Percentiles rank a stretch among this genome's conserved stretches.
Evolutionary conservation across 768 basidiomycete species (phyloP).

Genomic region (Megacollybia marginata): DNA sequence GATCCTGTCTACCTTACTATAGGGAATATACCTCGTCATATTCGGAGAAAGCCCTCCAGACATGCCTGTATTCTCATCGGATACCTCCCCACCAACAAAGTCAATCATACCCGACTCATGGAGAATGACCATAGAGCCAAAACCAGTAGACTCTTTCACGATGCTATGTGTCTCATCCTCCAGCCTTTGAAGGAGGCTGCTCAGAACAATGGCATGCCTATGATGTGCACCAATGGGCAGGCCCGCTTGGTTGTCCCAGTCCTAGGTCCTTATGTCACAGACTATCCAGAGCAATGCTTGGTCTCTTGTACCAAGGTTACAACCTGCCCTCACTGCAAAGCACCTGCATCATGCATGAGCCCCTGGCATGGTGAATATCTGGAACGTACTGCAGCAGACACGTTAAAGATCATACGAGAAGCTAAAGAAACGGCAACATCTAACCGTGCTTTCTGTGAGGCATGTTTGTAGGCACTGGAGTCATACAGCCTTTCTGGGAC

Average conservation of each 20-base stretch:
- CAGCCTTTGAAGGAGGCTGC: conserved; percentile 18
- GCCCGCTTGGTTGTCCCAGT: conserved; percentile 19
- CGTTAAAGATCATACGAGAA: no score
- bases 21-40: neutral
- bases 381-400: no score
- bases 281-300: conserved; percentile 29
- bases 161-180: conserved; percentile 24
- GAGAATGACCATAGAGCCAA: conserved; percentile 2
- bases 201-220: conserved; percentile 18
- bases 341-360: no score
- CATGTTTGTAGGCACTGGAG: no score
- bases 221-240: conserved; percentile 22
- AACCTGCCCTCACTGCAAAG: no score
- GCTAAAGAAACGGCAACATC: no score
- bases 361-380: no score
- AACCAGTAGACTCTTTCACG: conserved; percentile 27
- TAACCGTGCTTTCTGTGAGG: no score
- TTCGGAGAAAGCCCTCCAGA: conserved; percentile 5
- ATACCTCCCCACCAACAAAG: conserved; percentile 11
- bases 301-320: no score
- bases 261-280: conserved; percentile 21
- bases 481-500: no score
- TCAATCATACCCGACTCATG: neutral
- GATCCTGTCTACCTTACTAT: no score
- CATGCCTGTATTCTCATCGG: conserved; percentile 9